phyloP scores from a whole-genome alignment of 495 filamentous ascomycete genomes.

The Rhypophila decipiens region DNA sequence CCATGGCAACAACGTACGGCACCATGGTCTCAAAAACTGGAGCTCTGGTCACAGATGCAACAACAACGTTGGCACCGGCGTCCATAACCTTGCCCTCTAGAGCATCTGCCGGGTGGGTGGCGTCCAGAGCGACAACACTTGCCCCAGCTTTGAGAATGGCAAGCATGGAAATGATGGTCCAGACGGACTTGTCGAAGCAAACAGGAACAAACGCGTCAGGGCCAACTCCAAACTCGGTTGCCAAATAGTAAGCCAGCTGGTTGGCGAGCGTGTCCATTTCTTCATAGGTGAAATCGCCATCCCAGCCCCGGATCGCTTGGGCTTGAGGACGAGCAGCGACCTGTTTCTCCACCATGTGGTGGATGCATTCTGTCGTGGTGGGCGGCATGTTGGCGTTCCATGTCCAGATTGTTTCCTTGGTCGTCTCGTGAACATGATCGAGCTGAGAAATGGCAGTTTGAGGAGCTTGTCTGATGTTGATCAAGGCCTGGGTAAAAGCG shows the following conservation, averaged over 20 bases:
- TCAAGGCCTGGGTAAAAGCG: slow-evolving; percentile 40
- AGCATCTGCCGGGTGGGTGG: slow-evolving; percentile 36
- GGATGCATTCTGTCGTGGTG: slow-evolving; percentile 8
- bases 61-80: slow-evolving; percentile 28
- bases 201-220: slow-evolving; percentile 47
- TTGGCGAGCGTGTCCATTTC: slow-evolving; percentile 34
- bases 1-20: slow-evolving; percentile 6
- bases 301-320: slow-evolving; percentile 32
- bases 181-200: slow-evolving; percentile 43
- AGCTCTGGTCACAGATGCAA: slow-evolving; percentile 8
- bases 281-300: slow-evolving; percentile 47
- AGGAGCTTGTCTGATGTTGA: slow-evolving; percentile 33
- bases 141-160: slow-evolving; percentile 41
- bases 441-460: slow-evolving; percentile 14
- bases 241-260: slow-evolving; percentile 34
- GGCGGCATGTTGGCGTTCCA: slow-evolving; percentile 19
- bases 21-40: slow-evolving; percentile 16
- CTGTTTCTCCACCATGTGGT: slow-evolving; percentile 16
- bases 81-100: neutral
- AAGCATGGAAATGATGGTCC: slow-evolving; percentile 37
- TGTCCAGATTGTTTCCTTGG: slow-evolving; percentile 11
- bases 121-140: slow-evolving; percentile 45
- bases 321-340: slow-evolving; percentile 21
- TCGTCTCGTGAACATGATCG: slow-evolving; percentile 5
- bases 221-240: slow-evolving; percentile 39